Evolutionary conservation across 169 alveolate genomes (phyloP).

Genomic region (Plasmodium coatneyi): DNA sequence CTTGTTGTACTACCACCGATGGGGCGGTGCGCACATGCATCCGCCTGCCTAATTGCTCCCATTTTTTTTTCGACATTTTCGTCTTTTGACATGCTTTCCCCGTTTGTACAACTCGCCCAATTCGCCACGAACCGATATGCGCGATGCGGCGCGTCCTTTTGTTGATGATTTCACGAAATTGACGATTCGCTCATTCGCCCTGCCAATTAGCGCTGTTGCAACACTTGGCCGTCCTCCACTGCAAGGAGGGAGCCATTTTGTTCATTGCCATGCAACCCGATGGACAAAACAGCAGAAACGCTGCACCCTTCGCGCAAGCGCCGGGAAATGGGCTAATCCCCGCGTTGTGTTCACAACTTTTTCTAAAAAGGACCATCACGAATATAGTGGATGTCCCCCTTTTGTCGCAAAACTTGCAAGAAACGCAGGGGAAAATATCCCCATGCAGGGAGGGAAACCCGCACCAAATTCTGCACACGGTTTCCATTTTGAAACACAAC

Average conservation of each 20-base stretch:
- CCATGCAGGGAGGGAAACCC: not conserved
- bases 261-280: not conserved
- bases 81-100: not conserved
- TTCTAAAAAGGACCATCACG: not conserved
- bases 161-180: not conserved
- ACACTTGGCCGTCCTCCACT: not conserved
- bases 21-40: not conserved
- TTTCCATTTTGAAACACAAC: not conserved
- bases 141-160: not conserved
- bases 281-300: not conserved
- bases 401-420: not conserved
- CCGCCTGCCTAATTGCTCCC: not conserved
- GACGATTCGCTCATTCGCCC: not conserved
- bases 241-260: not conserved
- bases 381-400: not conserved
- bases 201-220: not conserved
- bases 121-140: not conserved
- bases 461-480: not conserved
- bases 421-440: not conserved
- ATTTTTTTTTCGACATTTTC: not conserved
- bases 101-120: not conserved
- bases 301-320: not conserved
- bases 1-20: slow-evolving; percentile 19
- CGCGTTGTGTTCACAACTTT: not conserved
- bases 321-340: not conserved